Evolutionary conservation across 2,329 filamentous ascomycete species (phyloP), one percentile per base, ranked within the genome.

Genomic region (Aureobasidium sp.): DNA sequence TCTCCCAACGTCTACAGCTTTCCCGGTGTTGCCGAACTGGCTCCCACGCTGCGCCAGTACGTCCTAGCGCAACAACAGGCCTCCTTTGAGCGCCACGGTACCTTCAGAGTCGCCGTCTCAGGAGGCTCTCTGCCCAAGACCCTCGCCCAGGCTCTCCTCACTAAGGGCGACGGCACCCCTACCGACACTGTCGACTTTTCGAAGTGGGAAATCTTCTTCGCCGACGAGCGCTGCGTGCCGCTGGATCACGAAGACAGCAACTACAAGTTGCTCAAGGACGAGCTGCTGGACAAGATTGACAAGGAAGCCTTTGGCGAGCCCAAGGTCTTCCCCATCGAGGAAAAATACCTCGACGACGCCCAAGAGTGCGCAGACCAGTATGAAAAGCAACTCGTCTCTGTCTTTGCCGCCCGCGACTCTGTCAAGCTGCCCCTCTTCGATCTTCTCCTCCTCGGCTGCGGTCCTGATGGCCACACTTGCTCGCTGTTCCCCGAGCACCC

Each of bases 141-240:
- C 15, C 87, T 99, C 45, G 91, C 91, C 49, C 85, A 90, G 74
- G 91, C 91, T 11, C 85, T 97, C 12, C 84, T 97, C 29, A 64
- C 68, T n/a, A 65, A 68, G 9, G 67, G 76, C 77, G 75, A 79
- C 64, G 79, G 76, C 53, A 75, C 73, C 40, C 67, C 72, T 39
- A 77, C 86, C 62, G 89, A 91, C 71, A 81, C 78, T 4, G 77
- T 92, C 67, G 81, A 88, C 69, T 96, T 95, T 76, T 80, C 82
- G 73, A 91, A 90, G 75, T 99, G 94, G 94, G 90, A 97, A 71
- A 90, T 99, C 72, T 99, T 97, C 82, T 97, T 97, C 76, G 93
- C 93, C 72, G 94, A 99, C 74, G 94, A 99, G 81, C 90, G 94
- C 71, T 90, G 90, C 68, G 94, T 97, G 59, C 89, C 94, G 24